Percentiles rank a stretch among this genome's conserved stretches.
phyloP scores from a whole-genome alignment of 495 filamentous ascomycete species.

The Aspergillus homomorphus region DNA sequence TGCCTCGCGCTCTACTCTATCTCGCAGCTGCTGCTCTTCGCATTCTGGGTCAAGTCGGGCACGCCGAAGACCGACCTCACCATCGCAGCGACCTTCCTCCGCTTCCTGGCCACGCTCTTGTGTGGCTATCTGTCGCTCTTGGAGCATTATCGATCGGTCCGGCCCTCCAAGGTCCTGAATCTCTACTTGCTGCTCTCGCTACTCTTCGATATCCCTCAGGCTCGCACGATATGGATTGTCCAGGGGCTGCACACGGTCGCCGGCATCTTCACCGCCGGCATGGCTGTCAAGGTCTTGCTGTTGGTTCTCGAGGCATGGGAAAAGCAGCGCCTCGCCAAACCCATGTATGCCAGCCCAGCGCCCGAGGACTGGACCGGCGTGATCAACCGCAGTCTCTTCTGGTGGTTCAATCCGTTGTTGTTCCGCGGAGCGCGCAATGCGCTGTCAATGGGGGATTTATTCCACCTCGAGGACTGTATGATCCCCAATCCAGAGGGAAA shows the following conservation, averaged over 20 bases:
- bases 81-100: no score
- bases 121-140: neutral
- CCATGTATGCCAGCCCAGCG: neutral
- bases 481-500: no score
- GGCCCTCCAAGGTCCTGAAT: neutral
- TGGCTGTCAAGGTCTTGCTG: neutral
- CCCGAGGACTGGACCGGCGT: neutral
- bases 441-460: neutral
- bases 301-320: neutral
- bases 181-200: neutral
- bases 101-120: no score
- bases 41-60: no score
- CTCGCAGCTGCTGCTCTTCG: no score
- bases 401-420: neutral
- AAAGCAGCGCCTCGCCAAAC: neutral
- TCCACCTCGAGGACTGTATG: neutral
- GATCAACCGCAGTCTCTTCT: constrained; percentile 4
- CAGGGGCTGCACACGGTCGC: neutral
- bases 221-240: neutral
- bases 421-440: neutral
- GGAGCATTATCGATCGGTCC: neutral
- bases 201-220: neutral
- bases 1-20: no score
- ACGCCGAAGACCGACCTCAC: no score
- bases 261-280: neutral